A percentile compares a stretch with the other conserved stretches of the same genome.
Evolutionary conservation across 83 land plant species (phyloP).

Genomic region (Thuja plicata): DNA sequence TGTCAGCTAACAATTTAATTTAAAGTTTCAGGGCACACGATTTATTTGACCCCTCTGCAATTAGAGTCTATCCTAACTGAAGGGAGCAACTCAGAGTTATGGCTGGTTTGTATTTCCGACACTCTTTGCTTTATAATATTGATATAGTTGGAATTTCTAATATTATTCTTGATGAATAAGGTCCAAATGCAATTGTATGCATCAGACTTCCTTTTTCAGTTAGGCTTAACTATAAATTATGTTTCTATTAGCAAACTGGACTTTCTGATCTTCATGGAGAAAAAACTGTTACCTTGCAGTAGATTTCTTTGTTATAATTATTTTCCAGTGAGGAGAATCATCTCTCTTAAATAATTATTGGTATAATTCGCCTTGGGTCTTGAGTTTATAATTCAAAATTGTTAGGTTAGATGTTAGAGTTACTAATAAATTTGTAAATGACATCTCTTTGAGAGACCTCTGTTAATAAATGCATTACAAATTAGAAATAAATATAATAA

Average conservation of each 20-base stretch:
- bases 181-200: not conserved
- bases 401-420: too few relatives aligned
- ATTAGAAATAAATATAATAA: too few relatives aligned
- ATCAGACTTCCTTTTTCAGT: not conserved
- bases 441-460: too few relatives aligned
- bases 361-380: too few relatives aligned
- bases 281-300: too few relatives aligned
- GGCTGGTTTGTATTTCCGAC: constrained; percentile 53
- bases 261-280: not conserved
- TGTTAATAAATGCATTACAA: too few relatives aligned
- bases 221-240: not conserved
- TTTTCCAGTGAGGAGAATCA: too few relatives aligned
- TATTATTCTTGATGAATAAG: not conserved
- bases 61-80: constrained; percentile 56
- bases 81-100: constrained; percentile 52
- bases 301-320: too few relatives aligned
- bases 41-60: constrained; percentile 58
- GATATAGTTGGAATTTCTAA: not conserved
- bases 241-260: not conserved
- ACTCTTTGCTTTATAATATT: not conserved
- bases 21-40: constrained; percentile 32
- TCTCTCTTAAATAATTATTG: too few relatives aligned
- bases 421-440: too few relatives aligned
- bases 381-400: too few relatives aligned
- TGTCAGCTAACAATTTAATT: not conserved